Percentiles rank a stretch among this genome's conserved stretches.
Conservation (phyloP, 139 green algal species). For the Gonium pectorale region DNA sequence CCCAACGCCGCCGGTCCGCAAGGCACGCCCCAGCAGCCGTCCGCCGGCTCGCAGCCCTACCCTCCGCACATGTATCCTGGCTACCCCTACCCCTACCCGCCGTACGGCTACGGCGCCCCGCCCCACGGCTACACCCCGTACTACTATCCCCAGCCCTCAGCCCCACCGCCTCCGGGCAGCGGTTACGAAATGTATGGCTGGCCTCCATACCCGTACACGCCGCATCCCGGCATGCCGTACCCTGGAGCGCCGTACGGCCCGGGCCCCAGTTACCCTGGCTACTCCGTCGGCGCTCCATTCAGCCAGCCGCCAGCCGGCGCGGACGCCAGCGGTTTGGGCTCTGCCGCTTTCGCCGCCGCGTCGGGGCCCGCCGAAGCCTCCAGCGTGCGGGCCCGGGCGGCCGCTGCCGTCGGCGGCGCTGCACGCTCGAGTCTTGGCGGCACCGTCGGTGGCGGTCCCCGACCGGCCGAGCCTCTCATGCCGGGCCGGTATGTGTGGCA, state of each 20-base stretch:
- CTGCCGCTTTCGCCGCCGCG: too few relatives aligned
- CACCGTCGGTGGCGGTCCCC: too few relatives aligned
- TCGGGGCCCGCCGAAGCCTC: conserved; percentile 8
- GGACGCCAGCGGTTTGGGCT: too few relatives aligned
- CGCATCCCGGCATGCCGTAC: conserved; percentile 25
- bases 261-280: neutral
- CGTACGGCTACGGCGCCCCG: conserved; percentile 18
- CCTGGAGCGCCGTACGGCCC: neutral
- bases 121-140: neutral
- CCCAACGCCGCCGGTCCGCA: neutral
- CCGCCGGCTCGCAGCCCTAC: neutral
- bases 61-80: neutral
- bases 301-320: too few relatives aligned
- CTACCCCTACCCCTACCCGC: conserved; percentile 10
- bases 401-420: neutral
- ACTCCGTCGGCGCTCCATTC: too few relatives aligned
- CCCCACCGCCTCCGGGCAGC: neutral
- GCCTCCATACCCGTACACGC: neutral
- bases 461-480: conserved; percentile 37
- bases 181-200: conserved; percentile 39
- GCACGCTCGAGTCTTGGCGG: too few relatives aligned
- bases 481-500: conserved; percentile 40
- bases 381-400: neutral
- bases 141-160: neutral
- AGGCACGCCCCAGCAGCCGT: too few relatives aligned